Conservation (phyloP, 2,329 filamentous ascomycete genomes). For the Botrytis medusae region DNA sequence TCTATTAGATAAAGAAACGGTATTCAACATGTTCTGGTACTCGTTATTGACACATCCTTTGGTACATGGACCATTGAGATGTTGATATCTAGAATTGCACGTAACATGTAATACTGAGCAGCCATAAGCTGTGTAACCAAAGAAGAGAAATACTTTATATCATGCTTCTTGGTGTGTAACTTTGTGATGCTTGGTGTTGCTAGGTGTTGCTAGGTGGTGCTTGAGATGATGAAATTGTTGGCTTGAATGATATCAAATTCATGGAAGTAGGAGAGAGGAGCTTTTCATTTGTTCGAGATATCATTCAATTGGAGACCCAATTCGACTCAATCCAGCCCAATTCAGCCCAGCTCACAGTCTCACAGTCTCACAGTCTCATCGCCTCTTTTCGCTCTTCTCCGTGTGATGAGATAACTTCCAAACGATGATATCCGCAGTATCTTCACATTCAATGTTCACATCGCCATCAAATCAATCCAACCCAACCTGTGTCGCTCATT, state of each 20-base stretch:
- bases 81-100: not conserved
- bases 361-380: no score
- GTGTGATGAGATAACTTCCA: not conserved
- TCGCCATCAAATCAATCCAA: not conserved
- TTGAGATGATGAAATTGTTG: constrained; percentile 6
- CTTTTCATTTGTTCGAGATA: not conserved
- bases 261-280: not conserved
- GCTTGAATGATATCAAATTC: not conserved
- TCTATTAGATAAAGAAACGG: not conserved
- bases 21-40: no score
- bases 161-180: not conserved
- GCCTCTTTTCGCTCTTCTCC: not conserved
- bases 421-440: no score
- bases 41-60: not conserved
- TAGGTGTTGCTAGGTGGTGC: not conserved
- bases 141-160: not conserved
- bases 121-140: not conserved
- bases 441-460: no score
- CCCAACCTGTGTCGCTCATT: not conserved
- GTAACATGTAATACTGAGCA: not conserved
- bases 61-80: not conserved
- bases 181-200: not conserved
- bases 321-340: not conserved
- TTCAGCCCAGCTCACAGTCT: not conserved
- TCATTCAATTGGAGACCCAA: not conserved